These are phyloP conservation scores for Periconia digitata DNA, from an alignment of 2,329 filamentous ascomycete species.

Conservation along the genomic window DNA sequence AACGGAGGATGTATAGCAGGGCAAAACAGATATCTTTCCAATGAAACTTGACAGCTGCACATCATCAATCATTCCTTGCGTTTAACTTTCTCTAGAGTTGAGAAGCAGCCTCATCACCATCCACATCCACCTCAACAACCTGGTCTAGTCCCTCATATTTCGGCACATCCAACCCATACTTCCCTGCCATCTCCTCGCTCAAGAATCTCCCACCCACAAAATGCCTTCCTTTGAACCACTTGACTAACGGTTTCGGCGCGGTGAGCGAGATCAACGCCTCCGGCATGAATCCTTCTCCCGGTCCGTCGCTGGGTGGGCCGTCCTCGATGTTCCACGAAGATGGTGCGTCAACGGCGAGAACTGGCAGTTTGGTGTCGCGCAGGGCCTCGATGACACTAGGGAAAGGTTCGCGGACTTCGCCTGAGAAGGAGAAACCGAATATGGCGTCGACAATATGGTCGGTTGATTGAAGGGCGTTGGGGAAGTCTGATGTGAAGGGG, in stretches of 20 bases:
- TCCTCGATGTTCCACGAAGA: constrained; percentile 92
- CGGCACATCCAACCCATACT: constrained; percentile 83
- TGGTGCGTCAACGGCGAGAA: constrained; percentile 88
- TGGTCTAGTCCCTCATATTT: constrained; percentile 86
- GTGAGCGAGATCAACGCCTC: constrained; percentile 82
- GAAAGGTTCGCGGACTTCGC: constrained; percentile 91
- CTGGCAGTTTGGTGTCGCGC: constrained; percentile 70
- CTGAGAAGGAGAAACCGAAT: constrained; percentile 93
- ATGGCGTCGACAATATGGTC: constrained; percentile 91
- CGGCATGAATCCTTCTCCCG: constrained; percentile 80
- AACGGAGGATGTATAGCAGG: too few species aligned
- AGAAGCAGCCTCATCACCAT: constrained; percentile 27
- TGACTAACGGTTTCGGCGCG: constrained; percentile 87
- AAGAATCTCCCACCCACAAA: constrained; percentile 93
- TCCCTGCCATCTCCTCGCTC: constrained; percentile 72
- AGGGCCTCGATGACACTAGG: constrained; percentile 76
- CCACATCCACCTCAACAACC: constrained; percentile 69
- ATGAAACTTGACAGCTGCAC: too few species aligned
- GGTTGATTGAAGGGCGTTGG: constrained; percentile 62
- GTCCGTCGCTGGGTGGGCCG: constrained; percentile 75
- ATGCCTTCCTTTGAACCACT: constrained; percentile 82
- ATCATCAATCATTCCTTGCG: too few species aligned
- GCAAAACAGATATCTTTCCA: too few species aligned
- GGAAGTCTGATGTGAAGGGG: constrained; percentile 82
- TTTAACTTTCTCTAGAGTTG: constrained; percentile 1